Conservation (phyloP, 176 grass and related monocot species). For the Musa troglodytarum region DNA sequence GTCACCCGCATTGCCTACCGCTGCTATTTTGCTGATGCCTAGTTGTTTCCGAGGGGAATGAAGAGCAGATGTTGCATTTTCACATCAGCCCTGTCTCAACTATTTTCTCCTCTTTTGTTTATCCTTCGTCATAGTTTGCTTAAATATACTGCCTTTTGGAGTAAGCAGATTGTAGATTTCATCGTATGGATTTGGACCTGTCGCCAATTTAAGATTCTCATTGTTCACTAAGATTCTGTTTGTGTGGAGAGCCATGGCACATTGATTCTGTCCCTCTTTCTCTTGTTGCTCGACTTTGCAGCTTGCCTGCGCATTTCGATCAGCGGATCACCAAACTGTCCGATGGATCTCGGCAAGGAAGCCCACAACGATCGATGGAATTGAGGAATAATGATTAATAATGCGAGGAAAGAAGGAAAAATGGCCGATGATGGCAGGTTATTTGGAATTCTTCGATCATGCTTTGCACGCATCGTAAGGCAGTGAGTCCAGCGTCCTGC, state of each 20-base stretch:
- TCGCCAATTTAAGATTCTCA: not conserved
- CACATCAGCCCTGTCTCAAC: not conserved
- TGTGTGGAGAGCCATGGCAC: not conserved
- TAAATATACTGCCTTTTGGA: not conserved
- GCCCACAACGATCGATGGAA: too few species aligned
- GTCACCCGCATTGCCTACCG: not conserved
- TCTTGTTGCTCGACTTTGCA: too few species aligned
- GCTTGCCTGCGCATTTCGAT: too few species aligned
- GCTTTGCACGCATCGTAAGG: too few species aligned
- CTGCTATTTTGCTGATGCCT: not conserved
- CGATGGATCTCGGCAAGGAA: too few species aligned
- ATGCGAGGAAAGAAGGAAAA: too few species aligned
- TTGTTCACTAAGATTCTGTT: not conserved
- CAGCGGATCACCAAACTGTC: too few species aligned
- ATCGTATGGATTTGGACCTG: not conserved
- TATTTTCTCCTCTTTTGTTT: not conserved
- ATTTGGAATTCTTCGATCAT: too few species aligned
- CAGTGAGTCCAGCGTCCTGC: too few species aligned
- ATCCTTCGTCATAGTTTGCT: not conserved
- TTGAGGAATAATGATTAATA: too few species aligned
- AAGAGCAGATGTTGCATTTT: not conserved
- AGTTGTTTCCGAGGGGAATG: conserved; percentile 1
- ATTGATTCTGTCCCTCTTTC: not conserved
- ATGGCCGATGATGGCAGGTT: too few species aligned
- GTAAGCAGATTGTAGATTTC: not conserved